Conservation (phyloP, 352 stramenopile species). For the Saprolegnia parasitica region DNA sequence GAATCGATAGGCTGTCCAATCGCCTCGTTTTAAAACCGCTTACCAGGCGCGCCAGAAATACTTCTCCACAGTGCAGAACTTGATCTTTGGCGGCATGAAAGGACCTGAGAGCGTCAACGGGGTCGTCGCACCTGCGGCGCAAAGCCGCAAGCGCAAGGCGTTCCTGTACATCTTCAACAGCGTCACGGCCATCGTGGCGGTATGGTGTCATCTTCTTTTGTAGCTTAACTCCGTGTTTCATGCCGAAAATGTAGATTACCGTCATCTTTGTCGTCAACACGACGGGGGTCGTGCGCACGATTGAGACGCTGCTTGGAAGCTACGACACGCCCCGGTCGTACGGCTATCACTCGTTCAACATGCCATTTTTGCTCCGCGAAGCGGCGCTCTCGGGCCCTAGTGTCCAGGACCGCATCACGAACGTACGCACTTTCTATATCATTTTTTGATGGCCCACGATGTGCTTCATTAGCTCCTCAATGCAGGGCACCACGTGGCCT, state of each 20-base stretch:
- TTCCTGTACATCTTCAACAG: slow-evolving; percentile 29
- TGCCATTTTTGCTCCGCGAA: slow-evolving; percentile 21
- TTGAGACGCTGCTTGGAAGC: slow-evolving; percentile 1
- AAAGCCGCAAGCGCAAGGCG: slow-evolving; percentile 1
- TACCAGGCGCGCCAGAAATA: too few relatives aligned
- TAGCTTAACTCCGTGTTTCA: too few relatives aligned
- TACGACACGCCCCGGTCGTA: neutral
- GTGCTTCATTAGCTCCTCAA: neutral
- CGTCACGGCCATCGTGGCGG: slow-evolving; percentile 12
- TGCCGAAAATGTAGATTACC: too few relatives aligned
- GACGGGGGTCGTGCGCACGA: slow-evolving; percentile 1
- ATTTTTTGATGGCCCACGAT: too few relatives aligned
- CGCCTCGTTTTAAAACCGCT: too few relatives aligned
- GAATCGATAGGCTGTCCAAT: too few relatives aligned
- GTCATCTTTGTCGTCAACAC: slow-evolving; percentile 23
- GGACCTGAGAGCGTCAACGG: neutral
- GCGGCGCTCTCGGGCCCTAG: neutral
- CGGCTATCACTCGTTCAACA: slow-evolving; percentile 19
- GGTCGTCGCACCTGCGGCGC: neutral
- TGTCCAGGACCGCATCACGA: neutral
- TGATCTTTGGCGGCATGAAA: neutral
- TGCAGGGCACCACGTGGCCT: neutral
- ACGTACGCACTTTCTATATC: too few relatives aligned
- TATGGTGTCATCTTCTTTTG: too few relatives aligned
- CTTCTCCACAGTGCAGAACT: too few relatives aligned